These are phyloP conservation scores for Novymonas esmeraldas DNA, from an alignment of 208 protist genomes.

Conservation along the genomic window DNA sequence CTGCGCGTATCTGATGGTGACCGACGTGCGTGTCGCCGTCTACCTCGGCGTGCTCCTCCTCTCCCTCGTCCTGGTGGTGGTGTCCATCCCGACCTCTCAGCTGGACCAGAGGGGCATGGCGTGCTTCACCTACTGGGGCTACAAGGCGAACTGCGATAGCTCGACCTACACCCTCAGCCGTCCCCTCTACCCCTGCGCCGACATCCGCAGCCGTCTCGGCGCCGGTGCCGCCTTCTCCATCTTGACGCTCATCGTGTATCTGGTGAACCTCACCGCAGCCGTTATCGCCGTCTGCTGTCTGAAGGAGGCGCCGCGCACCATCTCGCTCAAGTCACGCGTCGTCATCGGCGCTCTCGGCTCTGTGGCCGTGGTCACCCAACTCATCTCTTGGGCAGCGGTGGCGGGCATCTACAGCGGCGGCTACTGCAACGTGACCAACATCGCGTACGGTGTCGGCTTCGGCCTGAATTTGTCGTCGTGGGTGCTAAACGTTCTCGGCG, in stretches of 20 bases:
- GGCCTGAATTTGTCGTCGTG: constrained; percentile 61
- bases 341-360: constrained; percentile 38
- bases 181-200: constrained; percentile 36
- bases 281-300: constrained; percentile 39
- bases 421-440: constrained; percentile 18
- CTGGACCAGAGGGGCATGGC: constrained; percentile 33
- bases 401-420: constrained; percentile 36
- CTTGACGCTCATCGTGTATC: constrained; percentile 45
- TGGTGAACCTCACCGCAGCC: constrained; percentile 32
- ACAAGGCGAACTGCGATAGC: constrained; percentile 68
- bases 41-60: constrained; percentile 42
- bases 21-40: constrained; percentile 38
- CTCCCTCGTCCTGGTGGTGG: constrained; percentile 40
- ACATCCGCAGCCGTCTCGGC: constrained; percentile 35
- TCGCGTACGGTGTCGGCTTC: constrained; percentile 68
- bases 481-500: constrained; percentile 39
- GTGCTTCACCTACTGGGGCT: constrained; percentile 85
- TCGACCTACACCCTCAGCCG: constrained; percentile 40
- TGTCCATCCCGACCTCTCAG: constrained; percentile 59
- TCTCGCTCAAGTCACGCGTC: constrained; percentile 17
- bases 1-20: constrained; percentile 38
- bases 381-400: constrained; percentile 59
- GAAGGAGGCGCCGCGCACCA: constrained; percentile 22
- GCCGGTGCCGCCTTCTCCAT: constrained; percentile 67
- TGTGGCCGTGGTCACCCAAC: constrained; percentile 35